Conservation (phyloP, 495 filamentous ascomycete species). For the Staphylotrichum longicolle region DNA sequence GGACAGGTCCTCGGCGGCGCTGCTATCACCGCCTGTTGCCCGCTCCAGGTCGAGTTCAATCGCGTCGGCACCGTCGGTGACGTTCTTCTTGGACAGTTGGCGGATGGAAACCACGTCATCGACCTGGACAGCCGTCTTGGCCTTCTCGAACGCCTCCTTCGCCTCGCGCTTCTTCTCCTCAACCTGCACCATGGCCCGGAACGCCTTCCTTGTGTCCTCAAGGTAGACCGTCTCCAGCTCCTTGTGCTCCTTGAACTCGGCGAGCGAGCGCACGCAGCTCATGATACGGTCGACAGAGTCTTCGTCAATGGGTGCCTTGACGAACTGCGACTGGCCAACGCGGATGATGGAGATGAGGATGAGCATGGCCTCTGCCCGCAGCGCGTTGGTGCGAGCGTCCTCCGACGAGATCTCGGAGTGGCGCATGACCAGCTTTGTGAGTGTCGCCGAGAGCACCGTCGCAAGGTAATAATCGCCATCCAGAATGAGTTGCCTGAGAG, state of each 20-base stretch:
- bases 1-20: slow-evolving; percentile 72
- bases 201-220: slow-evolving; percentile 93
- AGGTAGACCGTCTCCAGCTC: slow-evolving; percentile 90
- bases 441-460: slow-evolving; percentile 86
- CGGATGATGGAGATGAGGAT: slow-evolving; percentile 99
- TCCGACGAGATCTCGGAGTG: slow-evolving; percentile 93
- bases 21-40: slow-evolving; percentile 86
- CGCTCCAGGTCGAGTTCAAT: slow-evolving; percentile 88
- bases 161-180: slow-evolving; percentile 96
- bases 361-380: slow-evolving; percentile 96
- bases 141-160: slow-evolving; percentile 86
- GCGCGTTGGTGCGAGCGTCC: slow-evolving; percentile 81
- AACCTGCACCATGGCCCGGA: slow-evolving; percentile 95
- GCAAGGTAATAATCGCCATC: slow-evolving; percentile 98
- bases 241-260: slow-evolving; percentile 85
- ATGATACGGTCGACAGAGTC: slow-evolving; percentile 97
- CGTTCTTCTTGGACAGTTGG: slow-evolving; percentile 88
- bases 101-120: slow-evolving; percentile 92
- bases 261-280: slow-evolving; percentile 89
- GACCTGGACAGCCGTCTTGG: slow-evolving; percentile 90
- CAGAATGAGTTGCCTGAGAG: slow-evolving; percentile 88
- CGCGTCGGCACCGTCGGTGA: slow-evolving; percentile 78
- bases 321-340: slow-evolving; percentile 95
- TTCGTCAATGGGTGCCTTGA: slow-evolving; percentile 95
- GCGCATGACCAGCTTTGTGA: slow-evolving; percentile 98